A percentile compares a stretch with the other conserved stretches of the same genome.
phyloP scores from a whole-genome alignment of 2,329 filamentous ascomycete genomes.

The Colletotrichum plurivorum region DNA sequence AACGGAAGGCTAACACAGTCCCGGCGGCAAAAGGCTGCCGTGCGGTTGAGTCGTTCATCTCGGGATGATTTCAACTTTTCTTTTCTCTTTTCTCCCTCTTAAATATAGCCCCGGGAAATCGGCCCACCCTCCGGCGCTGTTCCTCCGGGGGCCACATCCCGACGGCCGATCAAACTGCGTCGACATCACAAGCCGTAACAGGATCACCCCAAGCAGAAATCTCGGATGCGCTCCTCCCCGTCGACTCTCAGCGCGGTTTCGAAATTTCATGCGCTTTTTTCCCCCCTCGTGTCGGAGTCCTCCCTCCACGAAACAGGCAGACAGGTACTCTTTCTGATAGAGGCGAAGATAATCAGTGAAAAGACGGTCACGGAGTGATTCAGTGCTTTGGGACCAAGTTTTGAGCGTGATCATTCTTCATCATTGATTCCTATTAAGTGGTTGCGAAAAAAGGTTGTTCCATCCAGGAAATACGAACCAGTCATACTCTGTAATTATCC shows the following conservation, averaged over 20 bases:
- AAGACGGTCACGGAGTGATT: background rate
- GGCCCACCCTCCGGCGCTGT: background rate
- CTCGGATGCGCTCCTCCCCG: background rate
- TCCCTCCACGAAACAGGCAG: too few species aligned
- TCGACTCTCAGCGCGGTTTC: background rate
- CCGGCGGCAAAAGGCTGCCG: too few species aligned
- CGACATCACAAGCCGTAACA: conserved; percentile 13
- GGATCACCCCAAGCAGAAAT: background rate
- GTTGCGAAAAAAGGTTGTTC: conserved; percentile 42
- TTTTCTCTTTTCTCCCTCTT: too few species aligned
- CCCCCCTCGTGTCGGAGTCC: too few species aligned
- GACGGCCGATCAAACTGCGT: conserved; percentile 28
- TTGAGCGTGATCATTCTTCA: conserved; percentile 38
- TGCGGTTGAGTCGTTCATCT: too few species aligned
- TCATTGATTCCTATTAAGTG: conserved; percentile 45
- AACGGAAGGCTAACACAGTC: too few species aligned
- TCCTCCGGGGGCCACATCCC: background rate
- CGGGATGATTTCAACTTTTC: too few species aligned
- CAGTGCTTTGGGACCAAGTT: background rate
- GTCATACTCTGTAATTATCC: conserved; percentile 54
- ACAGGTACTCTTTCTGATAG: too few species aligned
- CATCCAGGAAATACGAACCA: conserved; percentile 66
- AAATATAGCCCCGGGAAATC: too few species aligned
- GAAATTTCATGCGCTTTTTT: background rate
- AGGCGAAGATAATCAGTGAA: too few species aligned